Evolutionary conservation across 2,329 filamentous ascomycete species (phyloP), one percentile per base, ranked within the genome.

Genomic region (Aureobasidium uvarum): DNA sequence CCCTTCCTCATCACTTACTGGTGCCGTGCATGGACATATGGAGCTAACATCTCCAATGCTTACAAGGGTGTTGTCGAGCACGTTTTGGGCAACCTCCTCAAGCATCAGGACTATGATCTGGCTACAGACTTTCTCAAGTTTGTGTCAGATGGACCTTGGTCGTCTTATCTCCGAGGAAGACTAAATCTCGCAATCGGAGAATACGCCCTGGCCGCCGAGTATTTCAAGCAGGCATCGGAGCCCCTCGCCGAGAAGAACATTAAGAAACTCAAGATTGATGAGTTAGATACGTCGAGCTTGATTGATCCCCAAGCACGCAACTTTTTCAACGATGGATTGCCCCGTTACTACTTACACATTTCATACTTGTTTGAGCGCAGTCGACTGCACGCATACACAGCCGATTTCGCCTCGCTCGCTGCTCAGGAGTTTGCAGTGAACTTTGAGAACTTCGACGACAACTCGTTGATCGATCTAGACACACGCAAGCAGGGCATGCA

Each of bases 311-410:
- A 88, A 2, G 91, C 96, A 69, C 89, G 88, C 14, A 80, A 82
- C 62, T 80, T 75, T 62, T 87, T 89, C 72, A 83, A 92, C 73
- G 85, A 86, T 65, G 95, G 94, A 1, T 82, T 93, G 46, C 85
- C 91, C 5, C 87, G 85, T 68, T 99, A 97, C 78, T 96, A 96
- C 76, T 86, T 89, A 48, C 95, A 99, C 75, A 85, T 98, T 59
- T 85, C 93, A 14, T 83, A 86, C 23, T 82, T 99, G 1, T 98
- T 90, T 73, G 93, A 97, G 74, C 85, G 85, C 70, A 84, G 86
- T 50, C 89, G 88, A 70, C 87, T 89, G 0, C 91, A 90, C 75
- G 89, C 90, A 1, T 90, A 89, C 72, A 91, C 96, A 46, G 85
- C 92, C 6, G 91, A 96, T 69, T 97, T 96, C 79, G 88, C 91